phyloP scores from a whole-genome alignment of 768 basidiomycete species.

The Russula vinacea region DNA sequence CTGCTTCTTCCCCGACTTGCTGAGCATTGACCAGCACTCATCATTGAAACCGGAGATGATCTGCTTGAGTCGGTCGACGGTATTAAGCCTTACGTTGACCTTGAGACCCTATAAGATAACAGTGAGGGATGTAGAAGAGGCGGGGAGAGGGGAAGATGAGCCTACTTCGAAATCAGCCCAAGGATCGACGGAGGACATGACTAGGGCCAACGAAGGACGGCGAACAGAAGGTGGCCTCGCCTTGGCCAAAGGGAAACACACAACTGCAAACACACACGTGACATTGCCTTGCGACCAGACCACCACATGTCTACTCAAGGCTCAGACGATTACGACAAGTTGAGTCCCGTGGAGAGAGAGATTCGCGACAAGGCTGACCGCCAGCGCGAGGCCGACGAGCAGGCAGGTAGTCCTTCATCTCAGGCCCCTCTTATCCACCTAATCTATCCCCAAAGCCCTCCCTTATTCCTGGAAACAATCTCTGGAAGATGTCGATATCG shows the following conservation, averaged over 20 bases:
- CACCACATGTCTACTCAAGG: conserved; percentile 23
- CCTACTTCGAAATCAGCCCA: conserved; percentile 78
- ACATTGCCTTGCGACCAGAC: neutral
- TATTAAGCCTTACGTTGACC: conserved; percentile 69
- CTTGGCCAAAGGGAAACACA: conserved; percentile 32
- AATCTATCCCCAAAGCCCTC: conserved; percentile 50
- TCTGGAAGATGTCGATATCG: conserved; percentile 79
- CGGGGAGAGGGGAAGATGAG: conserved; percentile 7
- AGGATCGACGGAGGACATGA: conserved; percentile 58
- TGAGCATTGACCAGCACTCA: conserved; percentile 62
- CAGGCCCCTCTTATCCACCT: conserved; percentile 29
- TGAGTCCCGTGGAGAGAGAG: conserved; percentile 74
- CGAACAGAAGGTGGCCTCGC: conserved; percentile 45
- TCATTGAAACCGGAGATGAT: conserved; percentile 77
- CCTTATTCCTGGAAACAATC: conserved; percentile 93
- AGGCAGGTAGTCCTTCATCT: conserved; percentile 61
- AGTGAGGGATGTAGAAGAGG: conserved; percentile 11
- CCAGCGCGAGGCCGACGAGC: conserved; percentile 71
- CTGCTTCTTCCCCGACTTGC: conserved; percentile 82
- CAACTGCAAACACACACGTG: conserved; percentile 37
- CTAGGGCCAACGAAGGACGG: conserved; percentile 30
- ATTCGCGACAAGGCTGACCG: conserved; percentile 64
- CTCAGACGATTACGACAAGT: conserved; percentile 62
- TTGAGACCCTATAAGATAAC: conserved; percentile 53
- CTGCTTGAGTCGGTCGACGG: conserved; percentile 82